Base-by-base conservation (phyloP, 2,329 filamentous ascomycete genomes). In the Diplodia scrobiculata region DNA sequence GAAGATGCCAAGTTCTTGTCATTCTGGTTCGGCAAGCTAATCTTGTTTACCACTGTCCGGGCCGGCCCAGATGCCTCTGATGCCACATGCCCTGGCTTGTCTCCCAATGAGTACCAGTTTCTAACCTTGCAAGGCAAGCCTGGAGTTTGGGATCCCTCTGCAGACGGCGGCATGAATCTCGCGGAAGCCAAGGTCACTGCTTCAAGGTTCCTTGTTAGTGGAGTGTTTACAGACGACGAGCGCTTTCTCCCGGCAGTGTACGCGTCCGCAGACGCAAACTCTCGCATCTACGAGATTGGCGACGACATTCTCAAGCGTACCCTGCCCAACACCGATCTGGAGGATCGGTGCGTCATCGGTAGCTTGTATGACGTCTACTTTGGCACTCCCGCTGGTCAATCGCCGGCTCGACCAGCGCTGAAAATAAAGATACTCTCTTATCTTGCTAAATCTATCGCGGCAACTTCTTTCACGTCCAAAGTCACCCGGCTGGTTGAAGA, bases 231-330 rank as follows among this genome's bases (percentile, higher is more conserved):
- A 0, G 92, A 97, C 68, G 79, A 87, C 0, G 91, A 98, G 73
- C 88, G 92, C 36, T 92, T 97, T 71, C 77, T 97, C 13, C 90
- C 94, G 0, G 90, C 92, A 0, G 79, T 98, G 0, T 92, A 91
- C 74, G 92, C 93, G 5, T 89, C 92, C 29, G 89, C 92, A 0
- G 93, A 93, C 77, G 81, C 88, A 1, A 95, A 97, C 70, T 91
- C 89, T 41, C 86, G 89, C 9, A 88, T 97, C 45, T 88, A 91
- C 11, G 87, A 90, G n/a, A 81, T 91, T n/a, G 94, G 91, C 0
- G 92, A 97, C 66, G 92, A 97, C 71, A 86, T 96, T 58, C 78
- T 98, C 69, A 99, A 97, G 78, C 84, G 93, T 69, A 90, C 86
- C 34, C 84, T 82, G 32, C 81, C 86, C 10, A 81, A 86, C 1